phyloP scores from a whole-genome alignment of 1,139 yeast species.

The Kluyveromyces sp. region DNA sequence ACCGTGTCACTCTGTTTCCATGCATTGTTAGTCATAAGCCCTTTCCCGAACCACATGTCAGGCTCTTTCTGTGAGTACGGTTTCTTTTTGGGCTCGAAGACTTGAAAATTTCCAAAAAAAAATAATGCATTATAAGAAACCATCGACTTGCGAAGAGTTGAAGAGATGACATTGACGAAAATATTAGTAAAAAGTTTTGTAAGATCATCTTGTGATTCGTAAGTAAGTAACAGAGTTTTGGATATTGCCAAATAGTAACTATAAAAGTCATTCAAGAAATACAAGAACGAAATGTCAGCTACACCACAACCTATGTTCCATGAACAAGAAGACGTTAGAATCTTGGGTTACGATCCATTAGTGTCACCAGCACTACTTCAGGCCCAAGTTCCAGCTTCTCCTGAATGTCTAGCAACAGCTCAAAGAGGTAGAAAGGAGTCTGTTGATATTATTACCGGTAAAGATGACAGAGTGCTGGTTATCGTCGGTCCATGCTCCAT shows the following conservation, averaged over 20 bases:
- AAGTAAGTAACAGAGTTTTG: not conserved
- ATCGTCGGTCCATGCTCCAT: slow-evolving; percentile 95
- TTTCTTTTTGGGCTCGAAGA: too few relatives aligned
- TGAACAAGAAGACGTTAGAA: slow-evolving; percentile 68
- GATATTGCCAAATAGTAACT: not conserved
- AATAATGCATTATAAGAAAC: too few relatives aligned
- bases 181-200: too few relatives aligned
- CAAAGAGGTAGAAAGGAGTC: slow-evolving; percentile 71
- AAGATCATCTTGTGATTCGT: too few relatives aligned
- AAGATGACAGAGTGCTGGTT: slow-evolving; percentile 74
- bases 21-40: too few relatives aligned
- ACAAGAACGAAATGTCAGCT: not conserved
- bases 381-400: slow-evolving; percentile 66
- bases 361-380: slow-evolving; percentile 83
- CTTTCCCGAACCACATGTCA: too few relatives aligned
- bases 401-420: slow-evolving; percentile 57
- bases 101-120: too few relatives aligned
- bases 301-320: slow-evolving; percentile 5
- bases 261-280: not conserved
- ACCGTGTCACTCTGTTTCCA: too few relatives aligned
- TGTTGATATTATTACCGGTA: slow-evolving; percentile 58
- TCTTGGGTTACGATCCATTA: slow-evolving; percentile 83
- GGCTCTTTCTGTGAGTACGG: too few relatives aligned
- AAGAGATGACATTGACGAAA: too few relatives aligned
- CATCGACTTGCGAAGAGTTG: too few relatives aligned